Base-by-base conservation (phyloP, 768 basidiomycete genomes). In the Tephrocybe sp. region DNA sequence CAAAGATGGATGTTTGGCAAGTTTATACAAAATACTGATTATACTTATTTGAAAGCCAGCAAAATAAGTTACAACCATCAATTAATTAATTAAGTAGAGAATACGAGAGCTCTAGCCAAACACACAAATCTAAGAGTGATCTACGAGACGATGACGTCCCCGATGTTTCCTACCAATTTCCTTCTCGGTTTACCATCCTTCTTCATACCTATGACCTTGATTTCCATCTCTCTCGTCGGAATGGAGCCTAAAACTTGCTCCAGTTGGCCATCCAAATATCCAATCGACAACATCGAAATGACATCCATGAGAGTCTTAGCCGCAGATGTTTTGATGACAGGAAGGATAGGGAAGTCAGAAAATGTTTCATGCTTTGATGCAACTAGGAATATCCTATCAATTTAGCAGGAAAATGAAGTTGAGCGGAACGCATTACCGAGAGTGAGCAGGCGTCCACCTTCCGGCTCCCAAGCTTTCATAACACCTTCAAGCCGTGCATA, bases 401-500 rank as follows among this genome's bases (percentile, higher is more conserved):
- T 40, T 45, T 16, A 16, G 41, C 22, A 19, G 4, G 25, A 27
- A 16, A 30, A 11, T 3, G 27, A 15, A 24, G 25, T 15, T 24
- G 16, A n/a, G 16, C 45, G 35, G 21, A 39, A 26, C 9, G 18
- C 60, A 69, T 35, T 39, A 80, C 83, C 69, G 24, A 84, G 62
- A 2, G 82, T 84, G 26, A 82, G 46, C 16, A 83, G 61, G 34
- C 69, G 64, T 49, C 63, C 59, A 24, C 65, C 69, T 40, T 73
- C 59, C 8, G 75, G 72, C 43, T 76, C 73, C 86, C 88, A 90
- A 9, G 63, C 65, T 30, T 67, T 69, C 7, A 84, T 71, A 21
- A 89, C 66, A 24, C 74, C 74, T 55, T 72, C 58, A 39, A 91
- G 66, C 18, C 83, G 72, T 26, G 69, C 64, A 59, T 89, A 92